Evolutionary conservation across 257 asterid genomes (phyloP), one percentile per base, ranked within the genome.

Genomic region (Solanum bulbocastanum): DNA sequence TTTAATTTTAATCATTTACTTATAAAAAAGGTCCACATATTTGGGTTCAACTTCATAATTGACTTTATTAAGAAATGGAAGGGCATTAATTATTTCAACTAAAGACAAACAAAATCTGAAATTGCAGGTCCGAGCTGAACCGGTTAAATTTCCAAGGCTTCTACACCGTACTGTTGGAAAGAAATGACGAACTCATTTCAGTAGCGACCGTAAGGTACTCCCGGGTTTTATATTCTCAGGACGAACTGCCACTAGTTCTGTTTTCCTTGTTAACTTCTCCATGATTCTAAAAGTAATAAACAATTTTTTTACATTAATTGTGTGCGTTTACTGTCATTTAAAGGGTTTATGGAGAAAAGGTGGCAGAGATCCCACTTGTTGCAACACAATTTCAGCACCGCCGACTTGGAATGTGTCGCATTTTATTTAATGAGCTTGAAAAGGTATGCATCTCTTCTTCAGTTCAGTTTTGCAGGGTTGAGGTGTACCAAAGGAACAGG

Each of bases 321-420:
- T 12, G 10, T 46, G 10, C 42, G 12, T 73, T 89, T 83, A 46
- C 39, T 87, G 65, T 86, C 78, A 65, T 87, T 82, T 88, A 42
- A 49, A 94, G 99, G 95, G 94, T 97, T 83, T 90, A 92, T 88
- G 99, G 98, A 82, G 91, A 91, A 86, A 91, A 90, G 90, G 98
- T 95, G 85, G 99, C 99, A 44, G 99, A 97, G 90, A 90, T 97
- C 73, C 98, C 99, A 42, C 93, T 97, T 39, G 91, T 97, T 82
- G 98, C 98, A 23, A 97, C 99, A 83, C 92, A 98, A 72, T 95
- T 94, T 88, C 92, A 93, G 85, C 94, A 93, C 87, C 99, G 98
- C 78, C 93, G 94, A 89, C 98, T 86, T 87, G 99, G 99, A 89
- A 96, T 97, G 98, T 97, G 99, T 87, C 93, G 98, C 36, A 82